Evolutionary conservation across 78 protist genomes (phyloP).

Genomic region (Planoprotostelium fungivorum): DNA sequence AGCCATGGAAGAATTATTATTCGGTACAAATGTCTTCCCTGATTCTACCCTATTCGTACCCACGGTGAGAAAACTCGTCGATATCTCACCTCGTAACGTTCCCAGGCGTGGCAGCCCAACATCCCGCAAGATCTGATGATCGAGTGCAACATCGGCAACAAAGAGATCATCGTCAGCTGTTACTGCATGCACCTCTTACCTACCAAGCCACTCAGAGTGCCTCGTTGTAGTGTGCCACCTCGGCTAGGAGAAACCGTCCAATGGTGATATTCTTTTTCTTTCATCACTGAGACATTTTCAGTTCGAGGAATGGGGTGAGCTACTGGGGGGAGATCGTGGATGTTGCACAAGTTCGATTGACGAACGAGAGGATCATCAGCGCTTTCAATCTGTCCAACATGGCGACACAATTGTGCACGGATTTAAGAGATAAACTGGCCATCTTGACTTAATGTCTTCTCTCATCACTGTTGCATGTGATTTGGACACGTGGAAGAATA

Average conservation of each 20-base stretch:
- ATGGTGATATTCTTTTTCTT: neutral
- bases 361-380: neutral
- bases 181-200: neutral
- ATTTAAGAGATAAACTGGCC: neutral
- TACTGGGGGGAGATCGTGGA: neutral
- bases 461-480: too few species aligned
- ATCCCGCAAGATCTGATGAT: neutral
- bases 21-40: neutral
- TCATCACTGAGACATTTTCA: neutral
- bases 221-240: neutral
- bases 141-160: neutral
- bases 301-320: neutral
- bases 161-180: neutral
- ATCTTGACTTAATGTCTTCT: too few species aligned
- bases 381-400: neutral
- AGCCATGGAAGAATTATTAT: neutral
- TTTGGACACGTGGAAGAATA: too few species aligned
- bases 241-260: neutral
- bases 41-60: neutral
- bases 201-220: neutral
- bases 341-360: neutral
- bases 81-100: neutral
- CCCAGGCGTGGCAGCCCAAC: neutral
- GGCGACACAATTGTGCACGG: neutral
- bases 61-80: neutral